Evolutionary conservation across 2,329 filamentous ascomycete genomes (phyloP).

Genomic region (Aspergillus ruber): DNA sequence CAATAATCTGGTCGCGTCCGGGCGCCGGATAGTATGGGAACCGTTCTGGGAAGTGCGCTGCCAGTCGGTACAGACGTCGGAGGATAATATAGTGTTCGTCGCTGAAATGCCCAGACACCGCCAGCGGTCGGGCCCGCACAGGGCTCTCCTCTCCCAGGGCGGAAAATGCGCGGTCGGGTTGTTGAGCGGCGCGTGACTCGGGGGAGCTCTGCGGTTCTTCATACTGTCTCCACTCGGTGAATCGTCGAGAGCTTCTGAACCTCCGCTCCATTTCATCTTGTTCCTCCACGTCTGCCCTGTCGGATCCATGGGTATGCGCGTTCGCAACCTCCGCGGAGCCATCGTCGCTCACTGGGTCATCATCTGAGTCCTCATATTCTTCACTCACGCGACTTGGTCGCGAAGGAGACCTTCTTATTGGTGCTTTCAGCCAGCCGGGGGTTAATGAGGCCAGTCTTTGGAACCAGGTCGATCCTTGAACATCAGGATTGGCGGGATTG

Average conservation of each 20-base stretch:
- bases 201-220: slow-evolving; percentile 5
- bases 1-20: slow-evolving; percentile 33
- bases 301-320: slow-evolving; percentile 6
- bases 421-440: slow-evolving; percentile 30
- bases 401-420: slow-evolving; percentile 12
- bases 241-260: slow-evolving; percentile 4
- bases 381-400: slow-evolving; percentile 8
- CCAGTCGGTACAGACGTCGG: slow-evolving; percentile 33
- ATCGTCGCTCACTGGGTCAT: slow-evolving; percentile 12
- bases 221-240: slow-evolving; percentile 1
- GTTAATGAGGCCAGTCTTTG: slow-evolving; percentile 28
- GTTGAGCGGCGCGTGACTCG: slow-evolving; percentile 2
- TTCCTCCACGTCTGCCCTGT: slow-evolving; percentile 8
- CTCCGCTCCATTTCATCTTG: slow-evolving; percentile 8
- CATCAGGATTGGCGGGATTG: slow-evolving; percentile 10
- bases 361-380: slow-evolving; percentile 9
- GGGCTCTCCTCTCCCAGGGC: slow-evolving; percentile 5
- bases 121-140: slow-evolving; percentile 18
- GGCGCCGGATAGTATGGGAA: slow-evolving; percentile 32
- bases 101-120: slow-evolving; percentile 36
- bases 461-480: slow-evolving; percentile 33
- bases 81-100: slow-evolving; percentile 36
- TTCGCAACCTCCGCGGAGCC: background rate
- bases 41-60: slow-evolving; percentile 30
- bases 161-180: slow-evolving; percentile 7